phyloP scores from a whole-genome alignment of 805 yeast genomes.

The Pichia thaimueangensis region DNA sequence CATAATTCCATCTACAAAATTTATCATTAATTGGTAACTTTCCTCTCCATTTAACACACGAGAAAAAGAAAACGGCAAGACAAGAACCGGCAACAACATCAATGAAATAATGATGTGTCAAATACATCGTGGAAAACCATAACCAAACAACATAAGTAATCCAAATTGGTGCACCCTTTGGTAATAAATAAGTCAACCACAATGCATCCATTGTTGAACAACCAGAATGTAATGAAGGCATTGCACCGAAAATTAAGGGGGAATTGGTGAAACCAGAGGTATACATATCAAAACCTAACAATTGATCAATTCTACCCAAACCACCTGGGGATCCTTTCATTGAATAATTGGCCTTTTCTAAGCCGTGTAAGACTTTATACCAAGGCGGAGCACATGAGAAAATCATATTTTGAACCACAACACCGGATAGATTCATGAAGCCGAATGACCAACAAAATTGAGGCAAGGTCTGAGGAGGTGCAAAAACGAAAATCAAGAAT shows the following conservation, averaged over 20 bases:
- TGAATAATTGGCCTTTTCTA: slow-evolving; percentile 82
- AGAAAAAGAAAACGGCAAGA: slow-evolving; percentile 66
- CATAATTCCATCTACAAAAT: slow-evolving; percentile 42
- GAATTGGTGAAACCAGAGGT: slow-evolving; percentile 76
- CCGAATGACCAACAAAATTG: slow-evolving; percentile 92
- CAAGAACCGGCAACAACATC: slow-evolving; percentile 92
- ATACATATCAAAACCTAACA: slow-evolving; percentile 77
- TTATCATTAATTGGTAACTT: slow-evolving; percentile 49
- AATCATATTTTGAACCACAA: slow-evolving; percentile 59
- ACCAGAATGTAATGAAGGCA: slow-evolving; percentile 83
- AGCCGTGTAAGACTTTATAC: slow-evolving; percentile 81
- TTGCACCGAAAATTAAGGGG: slow-evolving; percentile 83
- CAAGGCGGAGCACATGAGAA: slow-evolving; percentile 98
- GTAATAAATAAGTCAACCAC: slow-evolving; percentile 79
- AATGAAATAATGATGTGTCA: slow-evolving; percentile 93
- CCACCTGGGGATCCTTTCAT: slow-evolving; percentile 98
- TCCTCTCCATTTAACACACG: slow-evolving; percentile 54
- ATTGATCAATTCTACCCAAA: slow-evolving; percentile 72
- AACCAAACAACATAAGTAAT: slow-evolving; percentile 81
- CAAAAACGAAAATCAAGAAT: slow-evolving; percentile 70
- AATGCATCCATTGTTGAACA: slow-evolving; percentile 91
- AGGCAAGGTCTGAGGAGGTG: slow-evolving; percentile 81
- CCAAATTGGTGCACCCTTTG: slow-evolving; percentile 58
- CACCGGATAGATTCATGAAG: slow-evolving; percentile 86
- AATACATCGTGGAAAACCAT: slow-evolving; percentile 98